phyloP scores from a whole-genome alignment of 2,329 filamentous ascomycete genomes.

The Ilyonectria robusta region DNA sequence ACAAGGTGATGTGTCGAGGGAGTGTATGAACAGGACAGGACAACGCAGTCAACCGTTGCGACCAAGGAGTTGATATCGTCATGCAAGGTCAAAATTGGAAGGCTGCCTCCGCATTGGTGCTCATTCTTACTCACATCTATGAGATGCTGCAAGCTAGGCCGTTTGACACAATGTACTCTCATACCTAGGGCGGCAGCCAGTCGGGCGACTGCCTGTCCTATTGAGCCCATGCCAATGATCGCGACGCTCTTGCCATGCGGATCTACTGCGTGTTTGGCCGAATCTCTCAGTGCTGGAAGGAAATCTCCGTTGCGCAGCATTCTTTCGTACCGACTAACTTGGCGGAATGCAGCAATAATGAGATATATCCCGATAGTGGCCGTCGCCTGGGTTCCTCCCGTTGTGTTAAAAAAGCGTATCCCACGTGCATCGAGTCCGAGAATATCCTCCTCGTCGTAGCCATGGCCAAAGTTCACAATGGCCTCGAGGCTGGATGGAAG shows the following conservation, averaged over 20 bases:
- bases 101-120: not conserved
- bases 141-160: not conserved
- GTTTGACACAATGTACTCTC: conserved; percentile 7
- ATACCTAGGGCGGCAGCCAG: not conserved
- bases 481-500: not conserved
- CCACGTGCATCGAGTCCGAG: not conserved
- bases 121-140: not conserved
- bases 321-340: not conserved
- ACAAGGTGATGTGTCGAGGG: conserved; percentile 1
- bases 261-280: not conserved
- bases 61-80: not conserved
- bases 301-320: not conserved
- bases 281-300: not conserved
- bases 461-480: conserved; percentile 7
- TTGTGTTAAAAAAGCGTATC: conserved; percentile 1
- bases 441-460: conserved; percentile 11
- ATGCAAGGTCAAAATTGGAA: too few species aligned
- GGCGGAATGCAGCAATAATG: conserved; percentile 2
- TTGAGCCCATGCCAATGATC: conserved; percentile 8
- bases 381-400: conserved; percentile 8
- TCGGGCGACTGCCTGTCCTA: conserved; percentile 1
- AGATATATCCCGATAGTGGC: conserved; percentile 8
- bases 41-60: not conserved
- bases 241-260: not conserved
- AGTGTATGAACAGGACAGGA: conserved; percentile 7